These are phyloP conservation scores for Populus davidiana DNA, from an alignment of 345 rosid species.

Conservation along the genomic window DNA sequence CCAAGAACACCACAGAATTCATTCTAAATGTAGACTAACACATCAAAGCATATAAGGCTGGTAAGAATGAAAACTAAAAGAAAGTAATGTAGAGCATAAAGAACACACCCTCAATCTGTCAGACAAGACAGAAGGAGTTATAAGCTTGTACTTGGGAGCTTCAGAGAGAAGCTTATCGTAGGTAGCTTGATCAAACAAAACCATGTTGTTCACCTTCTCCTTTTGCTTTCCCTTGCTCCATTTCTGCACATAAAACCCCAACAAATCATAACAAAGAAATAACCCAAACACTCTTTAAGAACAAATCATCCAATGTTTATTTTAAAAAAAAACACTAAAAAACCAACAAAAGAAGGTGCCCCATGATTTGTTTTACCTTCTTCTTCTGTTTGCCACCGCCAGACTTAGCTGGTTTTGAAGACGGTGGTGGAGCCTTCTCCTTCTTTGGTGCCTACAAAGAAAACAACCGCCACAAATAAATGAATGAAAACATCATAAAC, in stretches of 20 bases:
- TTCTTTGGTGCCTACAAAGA: constrained; percentile 61
- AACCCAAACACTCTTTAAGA: not conserved
- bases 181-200: constrained; percentile 74
- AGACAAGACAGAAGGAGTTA: constrained; percentile 81
- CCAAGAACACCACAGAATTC: not conserved
- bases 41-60: not conserved
- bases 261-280: not conserved
- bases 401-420: constrained; percentile 69
- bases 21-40: not conserved
- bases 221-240: constrained; percentile 93
- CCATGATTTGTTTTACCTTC: constrained; percentile 39
- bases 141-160: constrained; percentile 77
- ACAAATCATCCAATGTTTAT: not conserved
- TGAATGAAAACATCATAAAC: not conserved
- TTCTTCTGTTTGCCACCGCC: constrained; percentile 82
- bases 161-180: constrained; percentile 77
- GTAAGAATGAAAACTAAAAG: not conserved
- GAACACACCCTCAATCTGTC: constrained; percentile 70
- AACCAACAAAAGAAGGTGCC: not conserved
- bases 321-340: not conserved
- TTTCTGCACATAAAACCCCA: constrained; percentile 43
- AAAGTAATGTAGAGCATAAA: not conserved
- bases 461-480: not conserved
- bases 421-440: constrained; percentile 68
- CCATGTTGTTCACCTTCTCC: constrained; percentile 96